These are phyloP conservation scores for Calonectria fujianensis DNA, from an alignment of 2,329 filamentous ascomycete genomes.

Conservation along the genomic window DNA sequence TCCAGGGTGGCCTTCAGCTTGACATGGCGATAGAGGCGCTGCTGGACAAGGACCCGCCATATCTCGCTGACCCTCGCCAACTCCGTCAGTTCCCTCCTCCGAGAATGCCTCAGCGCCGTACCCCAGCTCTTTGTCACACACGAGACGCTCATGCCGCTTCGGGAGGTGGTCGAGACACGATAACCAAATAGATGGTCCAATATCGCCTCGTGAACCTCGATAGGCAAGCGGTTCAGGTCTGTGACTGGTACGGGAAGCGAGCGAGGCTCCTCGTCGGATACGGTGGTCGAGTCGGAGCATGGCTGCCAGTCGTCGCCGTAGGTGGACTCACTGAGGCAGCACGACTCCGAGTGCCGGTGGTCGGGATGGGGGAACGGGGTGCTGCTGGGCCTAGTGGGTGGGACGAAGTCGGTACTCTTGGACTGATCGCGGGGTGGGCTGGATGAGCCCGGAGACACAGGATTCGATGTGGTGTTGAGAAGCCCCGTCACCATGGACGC, in stretches of 20 bases:
- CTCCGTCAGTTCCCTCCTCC: constrained; percentile 80
- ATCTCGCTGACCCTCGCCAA: constrained; percentile 76
- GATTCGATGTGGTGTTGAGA: constrained; percentile 69
- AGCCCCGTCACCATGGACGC: constrained; percentile 61
- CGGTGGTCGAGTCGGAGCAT: constrained; percentile 42
- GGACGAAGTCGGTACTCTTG: constrained; percentile 62
- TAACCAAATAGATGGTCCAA: constrained; percentile 83
- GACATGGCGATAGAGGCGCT: constrained; percentile 84
- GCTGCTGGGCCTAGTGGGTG: constrained; percentile 71
- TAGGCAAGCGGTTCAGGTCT: constrained; percentile 74
- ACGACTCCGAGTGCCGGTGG: constrained; percentile 61
- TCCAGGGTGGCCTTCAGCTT: constrained; percentile 82
- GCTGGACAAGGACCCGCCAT: constrained; percentile 82
- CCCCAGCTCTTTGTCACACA: constrained; percentile 76
- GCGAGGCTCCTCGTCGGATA: constrained; percentile 45
- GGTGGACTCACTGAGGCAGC: constrained; percentile 52
- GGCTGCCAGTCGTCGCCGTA: constrained; percentile 48
- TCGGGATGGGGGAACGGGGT: constrained; percentile 76
- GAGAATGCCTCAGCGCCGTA: constrained; percentile 79
- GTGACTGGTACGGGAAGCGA: constrained; percentile 49
- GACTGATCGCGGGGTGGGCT: constrained; percentile 70
- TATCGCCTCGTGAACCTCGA: constrained; percentile 83
- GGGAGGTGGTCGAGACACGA: constrained; percentile 76
- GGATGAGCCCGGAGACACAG: constrained; percentile 72
- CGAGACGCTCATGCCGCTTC: constrained; percentile 72